phyloP scores from a whole-genome alignment of 768 basidiomycete species.

The Pilatotrama ljubarskyi region DNA sequence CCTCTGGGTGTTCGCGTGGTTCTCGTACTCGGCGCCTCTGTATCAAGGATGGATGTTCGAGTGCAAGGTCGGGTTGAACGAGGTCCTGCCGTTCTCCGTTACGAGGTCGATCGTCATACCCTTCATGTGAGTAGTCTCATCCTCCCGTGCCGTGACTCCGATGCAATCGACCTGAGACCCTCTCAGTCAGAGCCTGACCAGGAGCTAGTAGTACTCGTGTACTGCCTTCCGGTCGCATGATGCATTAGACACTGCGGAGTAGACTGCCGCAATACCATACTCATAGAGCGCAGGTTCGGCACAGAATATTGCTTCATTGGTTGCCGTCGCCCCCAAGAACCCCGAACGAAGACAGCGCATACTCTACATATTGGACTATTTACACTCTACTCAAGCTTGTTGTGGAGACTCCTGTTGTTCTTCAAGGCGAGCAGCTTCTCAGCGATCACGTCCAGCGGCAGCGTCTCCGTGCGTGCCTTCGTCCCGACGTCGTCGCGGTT shows the following conservation, averaged over 20 bases:
- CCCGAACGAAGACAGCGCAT: background rate
- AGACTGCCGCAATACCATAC: too few species aligned
- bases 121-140: background rate
- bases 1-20: slow-evolving; percentile 20
- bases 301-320: too few species aligned
- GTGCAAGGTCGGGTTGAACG: background rate
- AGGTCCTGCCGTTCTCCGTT: background rate
- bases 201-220: too few species aligned
- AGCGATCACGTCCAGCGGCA: slow-evolving; percentile 69
- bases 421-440: slow-evolving; percentile 75
- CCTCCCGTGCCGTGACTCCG: too few species aligned
- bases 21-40: slow-evolving; percentile 1
- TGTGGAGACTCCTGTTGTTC: slow-evolving; percentile 50
- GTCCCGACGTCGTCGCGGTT: slow-evolving; percentile 92
- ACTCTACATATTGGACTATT: background rate
- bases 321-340: background rate
- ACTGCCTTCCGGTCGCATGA: too few species aligned
- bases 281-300: too few species aligned
- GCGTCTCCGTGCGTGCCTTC: slow-evolving; percentile 77
- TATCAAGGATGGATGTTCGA: slow-evolving; percentile 1
- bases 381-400: slow-evolving; percentile 41
- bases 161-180: background rate
- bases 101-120: background rate
- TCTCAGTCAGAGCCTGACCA: background rate
- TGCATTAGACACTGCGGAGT: too few species aligned